These are phyloP conservation scores for Combretum micranthum DNA, from an alignment of 345 rosid species.

Conservation along the genomic window DNA sequence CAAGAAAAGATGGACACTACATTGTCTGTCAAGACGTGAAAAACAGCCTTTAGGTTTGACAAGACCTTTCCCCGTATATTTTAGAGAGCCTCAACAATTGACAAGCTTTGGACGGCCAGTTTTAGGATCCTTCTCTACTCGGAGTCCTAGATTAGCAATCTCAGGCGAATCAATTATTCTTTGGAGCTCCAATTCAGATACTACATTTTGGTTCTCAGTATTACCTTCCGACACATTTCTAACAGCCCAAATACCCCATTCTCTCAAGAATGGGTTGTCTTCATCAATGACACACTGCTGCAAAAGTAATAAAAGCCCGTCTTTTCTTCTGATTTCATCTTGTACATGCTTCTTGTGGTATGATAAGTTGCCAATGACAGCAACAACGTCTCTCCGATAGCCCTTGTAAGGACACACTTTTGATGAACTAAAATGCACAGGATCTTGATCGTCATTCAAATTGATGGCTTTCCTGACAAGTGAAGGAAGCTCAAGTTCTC, in stretches of 20 bases:
- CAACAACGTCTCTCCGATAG: conserved; percentile 69
- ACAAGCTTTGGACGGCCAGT: conserved; percentile 66
- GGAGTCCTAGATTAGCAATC: conserved; percentile 58
- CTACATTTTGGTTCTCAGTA: conserved; percentile 48
- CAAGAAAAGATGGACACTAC: too few relatives aligned
- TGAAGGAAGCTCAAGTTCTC: conserved; percentile 60
- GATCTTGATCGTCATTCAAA: conserved; percentile 25
- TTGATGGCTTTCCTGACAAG: conserved; percentile 45
- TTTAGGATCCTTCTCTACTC: conserved; percentile 55
- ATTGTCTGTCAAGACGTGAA: too few relatives aligned
- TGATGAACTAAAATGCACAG: conserved; percentile 6
- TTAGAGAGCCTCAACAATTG: conserved; percentile 27
- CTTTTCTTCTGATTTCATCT: conserved; percentile 58
- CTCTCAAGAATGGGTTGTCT: conserved; percentile 69
- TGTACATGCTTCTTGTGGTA: conserved; percentile 57
- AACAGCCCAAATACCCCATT: conserved; percentile 77
- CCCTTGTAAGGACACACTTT: conserved; percentile 66
- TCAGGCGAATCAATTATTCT: conserved; percentile 66
- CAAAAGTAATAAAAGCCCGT: conserved; percentile 47
- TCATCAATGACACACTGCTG: conserved; percentile 75
- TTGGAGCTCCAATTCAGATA: conserved; percentile 66
- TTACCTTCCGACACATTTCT: conserved; percentile 75
- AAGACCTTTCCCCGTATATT: too few relatives aligned
- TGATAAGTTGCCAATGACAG: conserved; percentile 66
- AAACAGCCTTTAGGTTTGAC: too few relatives aligned